Conservation (phyloP, 345 rosid species). For the Gossypium stocksii region DNA sequence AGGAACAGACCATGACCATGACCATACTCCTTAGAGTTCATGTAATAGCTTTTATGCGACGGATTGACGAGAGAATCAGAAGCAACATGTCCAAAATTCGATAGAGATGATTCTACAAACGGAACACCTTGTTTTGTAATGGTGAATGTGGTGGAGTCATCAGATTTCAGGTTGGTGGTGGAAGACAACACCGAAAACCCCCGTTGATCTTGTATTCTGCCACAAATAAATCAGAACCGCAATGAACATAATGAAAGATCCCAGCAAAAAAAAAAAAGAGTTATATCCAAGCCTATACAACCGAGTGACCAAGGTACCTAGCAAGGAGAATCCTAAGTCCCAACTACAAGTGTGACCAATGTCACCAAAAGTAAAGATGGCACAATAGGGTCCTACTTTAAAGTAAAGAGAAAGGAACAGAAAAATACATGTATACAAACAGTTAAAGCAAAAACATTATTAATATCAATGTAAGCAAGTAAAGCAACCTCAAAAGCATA, state of each 20-base stretch:
- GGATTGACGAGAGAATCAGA: conserved; percentile 45
- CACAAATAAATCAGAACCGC: neutral
- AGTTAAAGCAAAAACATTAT: conserved; percentile 20
- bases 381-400: conserved; percentile 26
- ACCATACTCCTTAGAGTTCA: conserved; percentile 25
- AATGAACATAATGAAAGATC: neutral
- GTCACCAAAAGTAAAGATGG: conserved; percentile 28
- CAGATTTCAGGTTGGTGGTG: conserved; percentile 28
- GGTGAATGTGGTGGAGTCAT: conserved; percentile 24
- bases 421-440: conserved; percentile 13
- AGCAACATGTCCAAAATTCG: conserved; percentile 48
- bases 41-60: conserved; percentile 28
- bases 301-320: neutral
- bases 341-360: neutral
- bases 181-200: conserved; percentile 28
- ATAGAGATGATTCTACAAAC: conserved; percentile 22
- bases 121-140: conserved; percentile 33
- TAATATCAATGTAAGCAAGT: conserved; percentile 5
- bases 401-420: conserved; percentile 21
- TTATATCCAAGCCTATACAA: neutral
- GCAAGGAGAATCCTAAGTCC: conserved; percentile 12
- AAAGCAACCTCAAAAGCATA: conserved; percentile 5
- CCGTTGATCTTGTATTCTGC: conserved; percentile 34
- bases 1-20: conserved; percentile 26
- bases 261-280: neutral